Base-by-base conservation (phyloP, 179 eudicot species). In the Actinidia arguta region DNA sequence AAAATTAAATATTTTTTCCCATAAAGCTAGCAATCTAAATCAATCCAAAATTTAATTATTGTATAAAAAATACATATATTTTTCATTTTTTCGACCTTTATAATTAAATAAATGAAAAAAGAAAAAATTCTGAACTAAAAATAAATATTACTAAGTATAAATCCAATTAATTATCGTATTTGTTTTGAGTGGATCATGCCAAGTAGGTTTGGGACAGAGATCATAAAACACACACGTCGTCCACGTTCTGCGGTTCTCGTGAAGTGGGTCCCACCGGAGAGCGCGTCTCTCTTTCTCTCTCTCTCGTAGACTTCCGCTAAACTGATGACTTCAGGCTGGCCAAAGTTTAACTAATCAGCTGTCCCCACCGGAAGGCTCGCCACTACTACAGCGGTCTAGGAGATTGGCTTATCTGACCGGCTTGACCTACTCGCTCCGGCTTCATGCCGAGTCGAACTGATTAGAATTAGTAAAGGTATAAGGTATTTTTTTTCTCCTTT, bases 201-300 rank as follows among this genome's bases (percentile, higher is more conserved):
- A 22, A 7, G 18, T 14, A 20, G 9, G 4, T 12, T 20, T 46
- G 48, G 11, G 54, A 59, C 51, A 6, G 56, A 61, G 22, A 8
- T 64, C 46, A 14, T 67, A 16, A 14, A 67, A 64, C n/a, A 62
- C 31, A 61, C 14, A 61, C 80, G 71, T 46, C 71, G 51, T 12
- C 68, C 79, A 76, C n/a, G 68, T 76, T 67, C 79, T 52, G 68
- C 79, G 52, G 51, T 76, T n/a, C n/a, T 44, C 52, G 67, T 42
- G 4, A 56, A 3, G 16, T 39, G 20, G 79, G 79, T 25, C 61
- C 78, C 50, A 39, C 42, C n/a, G n/a, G n/a, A n/a, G n/a, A n/a
- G n/a, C n/a, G n/a, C n/a, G n/a, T 1, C 18, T n/a, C 17, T 22
- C 36, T 18, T 14, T 18, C 14, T 47, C 42, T 46, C 73, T 47